Evolutionary conservation across 169 alveolate genomes (phyloP).

Genomic region (Toxoplasma gondii): DNA sequence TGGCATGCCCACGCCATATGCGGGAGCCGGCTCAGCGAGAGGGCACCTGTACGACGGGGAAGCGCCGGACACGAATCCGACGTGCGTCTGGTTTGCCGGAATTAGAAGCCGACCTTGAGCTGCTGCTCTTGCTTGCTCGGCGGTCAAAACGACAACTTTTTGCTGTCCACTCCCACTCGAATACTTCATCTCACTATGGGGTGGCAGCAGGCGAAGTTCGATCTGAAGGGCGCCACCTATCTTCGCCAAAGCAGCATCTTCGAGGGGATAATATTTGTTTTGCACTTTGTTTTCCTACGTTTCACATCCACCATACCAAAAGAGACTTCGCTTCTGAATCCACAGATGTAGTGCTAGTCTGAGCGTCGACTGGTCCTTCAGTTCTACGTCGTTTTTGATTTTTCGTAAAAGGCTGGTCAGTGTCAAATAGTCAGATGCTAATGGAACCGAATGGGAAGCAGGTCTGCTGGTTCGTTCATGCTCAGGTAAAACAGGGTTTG

Average conservation of each 20-base stretch:
- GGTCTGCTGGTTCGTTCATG: no score
- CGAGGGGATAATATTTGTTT: constrained; percentile 8
- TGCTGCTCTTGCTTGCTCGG: neutral
- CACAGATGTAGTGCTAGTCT: no score
- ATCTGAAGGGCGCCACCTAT: neutral
- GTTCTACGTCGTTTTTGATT: no score
- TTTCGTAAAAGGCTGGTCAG: no score
- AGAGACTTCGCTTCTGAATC: neutral
- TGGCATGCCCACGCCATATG: neutral
- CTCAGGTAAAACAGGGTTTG: no score
- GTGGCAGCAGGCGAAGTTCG: constrained; percentile 6
- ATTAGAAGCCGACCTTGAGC: constrained; percentile 12
- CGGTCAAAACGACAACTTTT: neutral
- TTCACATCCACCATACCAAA: neutral
- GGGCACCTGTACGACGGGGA: neutral
- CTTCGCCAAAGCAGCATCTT: constrained; percentile 19
- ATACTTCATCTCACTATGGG: neutral
- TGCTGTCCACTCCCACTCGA: neutral
- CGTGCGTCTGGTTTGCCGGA: neutral
- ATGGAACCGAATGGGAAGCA: no score
- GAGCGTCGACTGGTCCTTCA: no score
- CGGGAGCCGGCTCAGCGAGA: neutral
- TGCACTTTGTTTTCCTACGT: neutral
- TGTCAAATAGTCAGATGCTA: no score
- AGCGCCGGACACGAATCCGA: neutral